These are phyloP conservation scores for Gloeophyllum trabeum DNA, from an alignment of 768 basidiomycete genomes.

Conservation along the genomic window DNA sequence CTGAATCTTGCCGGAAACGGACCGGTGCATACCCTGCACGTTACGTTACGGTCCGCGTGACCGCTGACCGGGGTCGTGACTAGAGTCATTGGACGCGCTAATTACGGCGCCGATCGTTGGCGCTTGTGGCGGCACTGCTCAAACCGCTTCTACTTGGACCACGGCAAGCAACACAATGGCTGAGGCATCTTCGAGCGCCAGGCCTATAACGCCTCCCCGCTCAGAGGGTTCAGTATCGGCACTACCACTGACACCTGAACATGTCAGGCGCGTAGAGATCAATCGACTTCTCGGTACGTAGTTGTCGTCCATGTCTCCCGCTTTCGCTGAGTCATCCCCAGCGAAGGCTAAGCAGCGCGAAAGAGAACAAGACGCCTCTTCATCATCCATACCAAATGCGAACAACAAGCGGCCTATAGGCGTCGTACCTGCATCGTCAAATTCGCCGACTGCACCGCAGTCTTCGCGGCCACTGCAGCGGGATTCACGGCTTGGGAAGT, in stretches of 20 bases:
- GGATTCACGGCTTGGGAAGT: slow-evolving; percentile 75
- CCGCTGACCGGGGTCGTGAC: too few species aligned
- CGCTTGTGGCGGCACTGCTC: too few species aligned
- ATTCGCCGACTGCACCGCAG: slow-evolving; percentile 42
- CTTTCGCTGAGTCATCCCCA: slow-evolving; percentile 13
- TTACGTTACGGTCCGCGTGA: too few species aligned
- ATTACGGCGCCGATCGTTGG: too few species aligned
- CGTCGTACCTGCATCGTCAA: slow-evolving; percentile 43
- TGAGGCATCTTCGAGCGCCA: too few species aligned
- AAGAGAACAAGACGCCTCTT: slow-evolving; percentile 42
- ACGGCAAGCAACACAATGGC: too few species aligned
- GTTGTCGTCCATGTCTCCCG: background rate
- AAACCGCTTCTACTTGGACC: too few species aligned
- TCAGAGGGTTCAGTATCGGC: slow-evolving; percentile 5
- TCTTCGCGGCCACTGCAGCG: slow-evolving; percentile 43
- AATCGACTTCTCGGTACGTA: slow-evolving; percentile 63
- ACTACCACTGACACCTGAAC: slow-evolving; percentile 48
- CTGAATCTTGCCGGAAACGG: too few species aligned
- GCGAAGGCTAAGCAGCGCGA: slow-evolving; percentile 71
- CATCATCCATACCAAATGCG: slow-evolving; percentile 37
- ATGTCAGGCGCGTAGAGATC: slow-evolving; percentile 61
- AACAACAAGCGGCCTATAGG: slow-evolving; percentile 68
- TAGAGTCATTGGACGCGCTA: too few species aligned
- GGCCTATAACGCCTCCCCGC: slow-evolving; percentile 7
- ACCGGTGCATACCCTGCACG: too few species aligned